Conservation (phyloP, 208 protist species). For the Porcisia hertigi region DNA sequence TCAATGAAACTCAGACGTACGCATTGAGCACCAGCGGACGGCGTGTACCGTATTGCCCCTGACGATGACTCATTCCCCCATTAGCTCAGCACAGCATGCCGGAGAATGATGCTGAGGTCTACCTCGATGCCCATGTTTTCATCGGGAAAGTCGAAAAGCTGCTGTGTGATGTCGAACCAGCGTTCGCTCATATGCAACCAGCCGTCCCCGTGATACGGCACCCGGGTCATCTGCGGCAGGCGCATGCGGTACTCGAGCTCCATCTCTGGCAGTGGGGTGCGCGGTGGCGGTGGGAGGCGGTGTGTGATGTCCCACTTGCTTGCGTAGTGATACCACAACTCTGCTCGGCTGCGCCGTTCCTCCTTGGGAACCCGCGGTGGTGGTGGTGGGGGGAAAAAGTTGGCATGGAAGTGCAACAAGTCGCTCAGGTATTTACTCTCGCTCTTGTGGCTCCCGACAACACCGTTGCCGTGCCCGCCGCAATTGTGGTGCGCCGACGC, state of each 20-base stretch:
- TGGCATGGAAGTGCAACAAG: constrained; percentile 78
- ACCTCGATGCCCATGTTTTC: constrained; percentile 48
- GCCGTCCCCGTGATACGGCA: constrained; percentile 70
- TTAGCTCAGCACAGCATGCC: constrained; percentile 38
- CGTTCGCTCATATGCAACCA: constrained; percentile 70
- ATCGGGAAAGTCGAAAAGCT: constrained; percentile 71
- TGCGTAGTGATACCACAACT: constrained; percentile 81
- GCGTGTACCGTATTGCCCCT: not conserved
- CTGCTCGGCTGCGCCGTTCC: constrained; percentile 49
- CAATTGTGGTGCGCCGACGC: not conserved
- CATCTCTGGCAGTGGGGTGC: constrained; percentile 80
- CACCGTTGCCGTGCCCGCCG: not conserved
- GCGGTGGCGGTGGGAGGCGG: constrained; percentile 74
- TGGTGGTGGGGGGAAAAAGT: constrained; percentile 80
- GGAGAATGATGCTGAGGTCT: constrained; percentile 37
- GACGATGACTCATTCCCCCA: not conserved
- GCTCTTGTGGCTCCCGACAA: constrained; percentile 32
- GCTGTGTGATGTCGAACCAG: constrained; percentile 66
- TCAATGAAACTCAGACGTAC: not conserved
- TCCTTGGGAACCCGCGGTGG: constrained; percentile 53
- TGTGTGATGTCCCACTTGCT: constrained; percentile 85
- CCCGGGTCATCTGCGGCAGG: constrained; percentile 48
- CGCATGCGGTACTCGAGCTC: constrained; percentile 54
- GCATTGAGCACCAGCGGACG: not conserved
- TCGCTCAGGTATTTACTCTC: constrained; percentile 74